Percentiles rank a stretch among this genome's conserved stretches.
Evolutionary conservation across 345 rosid genomes (phyloP).

Genomic region (Corchorus capsularis): DNA sequence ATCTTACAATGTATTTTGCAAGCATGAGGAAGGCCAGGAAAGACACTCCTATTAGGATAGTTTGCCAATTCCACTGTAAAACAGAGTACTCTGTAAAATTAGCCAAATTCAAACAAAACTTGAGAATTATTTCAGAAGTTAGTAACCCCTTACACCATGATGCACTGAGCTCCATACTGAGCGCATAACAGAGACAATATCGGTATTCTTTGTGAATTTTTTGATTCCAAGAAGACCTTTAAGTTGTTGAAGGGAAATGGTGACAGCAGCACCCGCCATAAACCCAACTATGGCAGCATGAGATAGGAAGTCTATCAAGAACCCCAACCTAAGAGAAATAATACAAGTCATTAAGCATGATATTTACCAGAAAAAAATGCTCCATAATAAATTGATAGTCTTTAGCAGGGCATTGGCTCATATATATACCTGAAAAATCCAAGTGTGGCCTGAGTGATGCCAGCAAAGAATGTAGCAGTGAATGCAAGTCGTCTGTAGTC

Average conservation of each 20-base stretch:
- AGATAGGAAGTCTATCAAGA: conserved; percentile 89
- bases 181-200: conserved; percentile 41
- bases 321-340: conserved; percentile 60
- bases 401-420: background rate
- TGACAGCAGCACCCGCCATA: conserved; percentile 94
- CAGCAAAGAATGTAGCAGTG: conserved; percentile 92
- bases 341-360: background rate
- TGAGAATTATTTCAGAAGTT: background rate
- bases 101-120: background rate
- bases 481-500: conserved; percentile 73
- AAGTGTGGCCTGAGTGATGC: conserved; percentile 72
- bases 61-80: conserved; percentile 97
- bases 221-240: conserved; percentile 84
- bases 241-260: conserved; percentile 89
- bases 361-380: background rate
- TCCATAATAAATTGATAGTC: background rate
- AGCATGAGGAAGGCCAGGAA: conserved; percentile 72
- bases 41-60: conserved; percentile 65
- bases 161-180: conserved; percentile 34
- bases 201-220: conserved; percentile 65
- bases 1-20: conserved; percentile 71
- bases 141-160: conserved; percentile 30
- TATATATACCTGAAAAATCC: conserved; percentile 80
- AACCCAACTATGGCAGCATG: conserved; percentile 95
- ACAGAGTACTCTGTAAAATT: background rate